Conservation (phyloP, 148 eudicot species). For the Bassia scoparia region DNA sequence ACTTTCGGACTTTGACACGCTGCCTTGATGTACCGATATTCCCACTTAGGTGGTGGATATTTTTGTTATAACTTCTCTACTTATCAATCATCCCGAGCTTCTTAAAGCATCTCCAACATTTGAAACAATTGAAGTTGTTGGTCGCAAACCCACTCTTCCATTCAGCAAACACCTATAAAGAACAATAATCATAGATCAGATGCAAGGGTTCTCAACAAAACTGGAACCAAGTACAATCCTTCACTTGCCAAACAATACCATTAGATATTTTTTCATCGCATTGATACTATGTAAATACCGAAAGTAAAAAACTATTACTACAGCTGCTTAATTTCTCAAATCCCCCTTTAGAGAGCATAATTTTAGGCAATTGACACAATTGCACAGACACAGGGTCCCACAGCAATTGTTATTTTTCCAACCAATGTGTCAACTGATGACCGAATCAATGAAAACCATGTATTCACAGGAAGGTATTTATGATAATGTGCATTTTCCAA, state of each 20-base stretch:
- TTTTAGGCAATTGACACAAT: too few relatives aligned
- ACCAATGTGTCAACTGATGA: too few relatives aligned
- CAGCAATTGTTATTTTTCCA: too few relatives aligned
- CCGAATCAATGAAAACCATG: too few relatives aligned
- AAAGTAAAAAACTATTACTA: not conserved
- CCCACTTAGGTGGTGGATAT: slow-evolving; percentile 89
- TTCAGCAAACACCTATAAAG: slow-evolving; percentile 70
- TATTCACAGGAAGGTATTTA: too few relatives aligned
- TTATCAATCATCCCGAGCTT: slow-evolving; percentile 85
- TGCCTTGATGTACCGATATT: slow-evolving; percentile 72
- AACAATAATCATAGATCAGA: not conserved
- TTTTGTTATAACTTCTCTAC: slow-evolving; percentile 61
- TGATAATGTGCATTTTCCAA: too few relatives aligned
- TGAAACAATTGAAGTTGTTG: slow-evolving; percentile 51
- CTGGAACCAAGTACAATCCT: not conserved
- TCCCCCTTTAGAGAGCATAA: too few relatives aligned
- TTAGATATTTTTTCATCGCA: not conserved
- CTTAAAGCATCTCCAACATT: slow-evolving; percentile 73
- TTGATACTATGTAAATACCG: not conserved
- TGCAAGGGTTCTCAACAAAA: not conserved
- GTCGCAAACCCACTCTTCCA: slow-evolving; percentile 90
- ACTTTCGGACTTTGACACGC: slow-evolving; percentile 58
- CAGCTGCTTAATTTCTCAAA: not conserved
- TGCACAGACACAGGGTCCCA: too few relatives aligned
- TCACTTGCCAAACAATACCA: not conserved